Evolutionary conservation across 192 early-diverging fungal species (phyloP), one percentile per base, ranked within the genome.

Genomic region (Coemansia sp.): DNA sequence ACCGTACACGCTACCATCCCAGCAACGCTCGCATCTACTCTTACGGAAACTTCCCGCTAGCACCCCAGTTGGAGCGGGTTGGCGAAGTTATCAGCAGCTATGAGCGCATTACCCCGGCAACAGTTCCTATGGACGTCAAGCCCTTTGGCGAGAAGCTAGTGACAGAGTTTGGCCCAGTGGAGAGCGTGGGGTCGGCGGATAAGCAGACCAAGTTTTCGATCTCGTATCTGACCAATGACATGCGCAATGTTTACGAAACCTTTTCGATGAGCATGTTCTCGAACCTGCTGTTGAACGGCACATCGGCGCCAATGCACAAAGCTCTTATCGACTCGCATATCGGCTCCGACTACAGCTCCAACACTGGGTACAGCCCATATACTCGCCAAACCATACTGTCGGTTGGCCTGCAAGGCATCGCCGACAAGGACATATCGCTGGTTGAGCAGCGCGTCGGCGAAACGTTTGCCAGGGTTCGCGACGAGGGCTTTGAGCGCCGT

Each of bases 241-340:
- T 75, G 61, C 84, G 92, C 86, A 90, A 96, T 68, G 83, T 88
- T 2, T 91, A 92, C 72, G 91, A 93, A 69, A 89, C 94, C 7
- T 94, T 96, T 66, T 89, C 92, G 27, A 83, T 96, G 73, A 83
- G 87, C 41, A 74, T 97, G 39, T 85, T 97, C 33, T 88, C 92
- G 3, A 87, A 86, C 54, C 81, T 98, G 61, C 79, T 98, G n/a
- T 81, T 93, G 14, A 90, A 93, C 70, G 95, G 96, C 7, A 85
- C 94, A 46, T 87, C 94, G 13, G 89, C 94, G 21, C 96, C 96
- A 14, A 94, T 98, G 93, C 93, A 96, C 74, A 86, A 95, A 72
- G 92, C 93, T 35, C 82, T 98, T 64, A 96, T 98, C 51, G 94
- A 96, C 67, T 87, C 91, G 54, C 90, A 92, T 46, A 76, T 98